Base-by-base conservation (phyloP, 2,329 filamentous ascomycete species). In the Alternaria brassicicola region DNA sequence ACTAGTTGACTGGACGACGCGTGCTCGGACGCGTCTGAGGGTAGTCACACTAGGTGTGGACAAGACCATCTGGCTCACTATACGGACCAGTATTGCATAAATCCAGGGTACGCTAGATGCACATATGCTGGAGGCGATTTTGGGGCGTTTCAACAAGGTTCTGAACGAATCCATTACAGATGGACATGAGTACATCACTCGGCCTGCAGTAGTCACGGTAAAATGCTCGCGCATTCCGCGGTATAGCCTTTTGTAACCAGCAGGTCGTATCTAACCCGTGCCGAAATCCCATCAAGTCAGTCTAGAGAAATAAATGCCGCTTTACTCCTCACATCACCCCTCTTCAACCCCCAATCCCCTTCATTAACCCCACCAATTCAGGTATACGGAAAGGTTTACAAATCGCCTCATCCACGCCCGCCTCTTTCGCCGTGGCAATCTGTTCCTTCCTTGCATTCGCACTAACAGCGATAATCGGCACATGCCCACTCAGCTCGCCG, bases 351-450 rank as follows among this genome's bases (percentile, higher is more conserved):
- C 56, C 21, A 55, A 23, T 30, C 52, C 30, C 30, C 19, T 15
- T 15, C 23, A 55, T 46, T 31, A 59, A 46, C 13, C 12, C 45
- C n/a, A 50, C 31, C 15, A 55, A n/a, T 21, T 57, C 54, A 12
- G 31, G 28, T 13, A 72, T 64, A 8, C 66, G 61, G 72, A 93
- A 93, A 4, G 91, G 91, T 71, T 94, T 94, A 7, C 88, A 88
- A 38, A 94, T 89, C 43, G 93, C 86, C 73, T 64, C 62, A 52
- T 74, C 69, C 65, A 73, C 71, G 2, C 71, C 71, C 2, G 69
- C 68, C 9, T 64, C 56, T 41, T 57, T 19, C 38, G 56, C 56
- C 46, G 13, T n/a, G 15, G 51, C 45, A 6, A 72, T 61, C 55
- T 75, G 72, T 51, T 73, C 66, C n/a, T 43, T 53, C 31, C 72